Base-by-base conservation (phyloP, 2,329 filamentous ascomycete species). In the Claviceps sorghi region DNA sequence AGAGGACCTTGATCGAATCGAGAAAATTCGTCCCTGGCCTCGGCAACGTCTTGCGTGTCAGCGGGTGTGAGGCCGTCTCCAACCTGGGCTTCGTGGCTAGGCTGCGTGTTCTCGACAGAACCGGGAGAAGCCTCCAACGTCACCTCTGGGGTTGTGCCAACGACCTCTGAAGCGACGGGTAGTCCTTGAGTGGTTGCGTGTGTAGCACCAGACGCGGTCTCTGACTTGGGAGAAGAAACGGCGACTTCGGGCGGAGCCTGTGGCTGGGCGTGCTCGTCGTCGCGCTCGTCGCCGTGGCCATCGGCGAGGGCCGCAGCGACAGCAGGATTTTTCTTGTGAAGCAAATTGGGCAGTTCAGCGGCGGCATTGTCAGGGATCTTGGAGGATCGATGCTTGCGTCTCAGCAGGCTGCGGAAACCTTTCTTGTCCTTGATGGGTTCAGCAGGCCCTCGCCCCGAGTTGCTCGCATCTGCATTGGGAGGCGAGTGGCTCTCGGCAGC, bases 1-100 rank as follows among this genome's bases (percentile, higher is more conserved):
- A 96, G 76, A 1, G 93, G 93, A 2, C 90, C 93, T 69, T 97
- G 91, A 61, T 93, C 86, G 62, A 97, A 97, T 26, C 72, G 75
- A 17, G 77, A 71, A 58, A 81, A 81, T 52, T 83, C 82, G 11
- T 76, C 68, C 34, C 74, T 71, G n/a, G 80, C 78, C 58, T 83
- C 76, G 43, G 70, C 68, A 8, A 74, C 76, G 56, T 86, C 79
- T 9, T 70, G 68, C 1, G 75, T 81, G 60, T 80, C 78, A 38
- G 83, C 73, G 4, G 76, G 78, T 6, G 84, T 84, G 38, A 69
- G 67, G 26, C 75, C 70, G 17, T 74, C 69, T 11, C 53, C 55
- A 41, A 52, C 40, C 19, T 52, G 48, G 51, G 55, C 48, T 36
- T 57, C 48, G 43, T 58, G 56, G 21, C 51, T 55, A 22, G 60